phyloP scores from a whole-genome alignment of 164 flowering plant species.

The Saururus chinensis region DNA sequence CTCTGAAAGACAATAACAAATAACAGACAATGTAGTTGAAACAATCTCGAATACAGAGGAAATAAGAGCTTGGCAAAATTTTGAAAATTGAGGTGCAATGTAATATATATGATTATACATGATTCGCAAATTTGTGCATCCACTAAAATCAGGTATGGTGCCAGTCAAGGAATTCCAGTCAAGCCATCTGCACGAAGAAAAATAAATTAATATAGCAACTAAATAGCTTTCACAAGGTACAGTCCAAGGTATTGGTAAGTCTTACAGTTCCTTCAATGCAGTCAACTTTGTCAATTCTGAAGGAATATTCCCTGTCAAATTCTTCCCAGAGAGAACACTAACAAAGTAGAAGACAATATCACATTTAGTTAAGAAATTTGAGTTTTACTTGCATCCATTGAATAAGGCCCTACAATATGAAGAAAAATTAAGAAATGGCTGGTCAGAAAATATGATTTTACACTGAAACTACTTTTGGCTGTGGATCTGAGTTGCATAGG shows the following conservation, averaged over 20 bases:
- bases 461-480: constrained; percentile 65
- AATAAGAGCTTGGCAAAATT: neutral
- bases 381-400: too few species aligned
- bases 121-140: constrained; percentile 24
- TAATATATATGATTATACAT: constrained; percentile 31
- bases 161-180: constrained; percentile 41
- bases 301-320: constrained; percentile 82
- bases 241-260: too few species aligned
- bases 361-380: neutral
- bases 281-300: constrained; percentile 51
- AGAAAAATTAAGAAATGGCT: too few species aligned
- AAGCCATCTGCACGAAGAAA: neutral
- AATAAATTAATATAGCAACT: constrained; percentile 1
- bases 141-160: neutral
- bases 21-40: neutral
- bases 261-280: constrained; percentile 80
- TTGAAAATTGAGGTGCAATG: too few species aligned
- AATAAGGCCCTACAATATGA: too few species aligned
- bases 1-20: too few species aligned
- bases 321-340: constrained; percentile 65
- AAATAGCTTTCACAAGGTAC: neutral
- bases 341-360: neutral
- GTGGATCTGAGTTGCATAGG: constrained; percentile 63
- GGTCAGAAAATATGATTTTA: constrained; percentile 11
- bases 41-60: neutral